These are phyloP conservation scores for Arthrocladium fulminans DNA, from an alignment of 2,329 filamentous ascomycete genomes.

Conservation along the genomic window DNA sequence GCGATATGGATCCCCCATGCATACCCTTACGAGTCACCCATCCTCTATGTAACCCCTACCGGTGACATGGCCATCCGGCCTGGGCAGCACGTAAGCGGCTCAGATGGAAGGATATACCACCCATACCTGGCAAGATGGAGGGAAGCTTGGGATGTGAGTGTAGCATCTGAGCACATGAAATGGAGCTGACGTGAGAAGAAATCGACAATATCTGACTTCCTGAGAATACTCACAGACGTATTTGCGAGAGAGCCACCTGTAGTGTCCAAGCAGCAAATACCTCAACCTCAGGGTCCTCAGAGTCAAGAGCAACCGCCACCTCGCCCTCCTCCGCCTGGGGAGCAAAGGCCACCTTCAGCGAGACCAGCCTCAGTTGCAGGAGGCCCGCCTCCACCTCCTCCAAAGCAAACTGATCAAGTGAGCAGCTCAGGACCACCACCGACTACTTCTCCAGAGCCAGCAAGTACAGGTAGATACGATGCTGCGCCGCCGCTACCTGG, in stretches of 20 bases:
- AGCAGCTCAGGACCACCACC: conserved; percentile 3
- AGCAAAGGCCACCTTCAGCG: conserved; percentile 34
- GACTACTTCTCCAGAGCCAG: conserved; percentile 16
- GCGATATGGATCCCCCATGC: conserved; percentile 87
- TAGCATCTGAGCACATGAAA: background rate
- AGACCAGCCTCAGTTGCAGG: conserved; percentile 25
- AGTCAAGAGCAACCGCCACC: conserved; percentile 47
- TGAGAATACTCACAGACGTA: conserved; percentile 71
- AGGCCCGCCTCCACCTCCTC: conserved; percentile 55
- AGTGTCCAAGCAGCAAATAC: conserved; percentile 55
- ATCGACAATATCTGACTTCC: conserved; percentile 72
- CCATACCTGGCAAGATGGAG: conserved; percentile 88
- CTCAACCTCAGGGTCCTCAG: conserved; percentile 28
- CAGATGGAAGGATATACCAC: conserved; percentile 85
- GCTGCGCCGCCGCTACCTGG: conserved; percentile 21
- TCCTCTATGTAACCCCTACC: conserved; percentile 81
- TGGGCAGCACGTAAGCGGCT: conserved; percentile 83
- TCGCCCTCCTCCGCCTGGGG: conserved; percentile 62
- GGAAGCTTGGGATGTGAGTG: conserved; percentile 78
- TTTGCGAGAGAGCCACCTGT: conserved; percentile 95
- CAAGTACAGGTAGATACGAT: conserved; percentile 19
- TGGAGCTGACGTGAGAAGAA: conserved; percentile 44
- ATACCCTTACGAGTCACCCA: conserved; percentile 76
- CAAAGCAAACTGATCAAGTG: conserved; percentile 44
- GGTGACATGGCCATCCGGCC: conserved; percentile 82